A percentile compares a stretch with the other conserved stretches of the same genome.
phyloP scores from a whole-genome alignment of 164 flowering plant species.

The Chloranthus sessilifolius region DNA sequence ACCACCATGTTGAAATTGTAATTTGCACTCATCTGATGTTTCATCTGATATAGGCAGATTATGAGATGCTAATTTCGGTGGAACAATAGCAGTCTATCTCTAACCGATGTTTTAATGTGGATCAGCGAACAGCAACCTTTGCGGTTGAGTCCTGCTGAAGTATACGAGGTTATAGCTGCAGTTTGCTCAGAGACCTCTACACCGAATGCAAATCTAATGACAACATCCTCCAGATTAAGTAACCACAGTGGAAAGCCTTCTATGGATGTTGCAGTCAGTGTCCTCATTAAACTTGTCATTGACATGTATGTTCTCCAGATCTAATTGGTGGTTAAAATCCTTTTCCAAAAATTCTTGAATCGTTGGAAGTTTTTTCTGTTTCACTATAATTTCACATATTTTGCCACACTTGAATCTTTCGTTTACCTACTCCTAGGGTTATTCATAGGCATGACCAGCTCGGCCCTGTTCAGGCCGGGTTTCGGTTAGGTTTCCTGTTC shows the following conservation, averaged over 20 bases:
- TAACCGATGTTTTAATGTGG: constrained; percentile 10
- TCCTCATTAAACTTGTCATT: constrained; percentile 93
- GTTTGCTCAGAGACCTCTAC: constrained; percentile 78
- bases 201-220: constrained; percentile 45
- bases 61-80: no score
- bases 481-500: no score
- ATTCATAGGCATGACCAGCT: no score
- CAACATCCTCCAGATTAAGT: constrained; percentile 67
- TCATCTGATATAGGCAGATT: no score
- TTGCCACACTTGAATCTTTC: no score
- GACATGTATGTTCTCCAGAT: constrained; percentile 80
- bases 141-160: constrained; percentile 82
- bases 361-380: no score
- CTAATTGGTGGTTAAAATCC: constrained; percentile 10
- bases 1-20: no score
- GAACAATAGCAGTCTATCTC: no score
- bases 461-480: no score
- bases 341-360: constrained; percentile 1
- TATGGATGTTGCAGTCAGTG: constrained; percentile 95
- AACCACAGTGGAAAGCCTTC: constrained; percentile 72
- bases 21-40: no score
- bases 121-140: constrained; percentile 96
- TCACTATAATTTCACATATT: no score
- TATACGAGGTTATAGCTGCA: constrained; percentile 87
- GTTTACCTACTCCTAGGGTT: no score